Evolutionary conservation across 805 yeast species (phyloP), one percentile per base, ranked within the genome.

Genomic region (Allodekkera sacchari): DNA sequence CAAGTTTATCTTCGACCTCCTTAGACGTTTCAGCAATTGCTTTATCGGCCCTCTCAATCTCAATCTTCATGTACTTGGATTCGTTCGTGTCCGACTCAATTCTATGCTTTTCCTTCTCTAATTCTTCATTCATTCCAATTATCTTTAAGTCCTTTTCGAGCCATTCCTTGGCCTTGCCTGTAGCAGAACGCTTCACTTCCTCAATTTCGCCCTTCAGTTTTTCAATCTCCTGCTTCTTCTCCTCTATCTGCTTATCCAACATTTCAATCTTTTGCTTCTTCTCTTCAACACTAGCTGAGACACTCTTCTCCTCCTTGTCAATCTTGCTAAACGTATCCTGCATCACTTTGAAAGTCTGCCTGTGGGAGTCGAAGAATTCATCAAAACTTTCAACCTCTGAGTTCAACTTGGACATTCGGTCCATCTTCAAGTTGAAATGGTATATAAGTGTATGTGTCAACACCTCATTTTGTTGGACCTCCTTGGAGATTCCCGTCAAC

Each of bases 401-500:
- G 25, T 59, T 52, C 25, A 70, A 61, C n/a, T 53, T 35, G 5
- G 60, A 55, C 36, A 70, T 53, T 23, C 68, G 66, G 24, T 55
- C 40, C 44, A 72, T 63, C 6, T 67, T 56, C 10, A 55, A 58
- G 32, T 71, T 74, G 41, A 78, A 64, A 34, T 72, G 68, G 47
- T 72, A 69, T 20, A 80, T 64, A 35, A 77, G 52, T 32, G 69
- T 73, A 47, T 81, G 94, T 2, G 88, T 80, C 30, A 78, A 56
- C 6, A 73, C 42, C 25, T 47, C 53, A 27, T 45, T 48, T 35
- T 41, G 41, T 4, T 43, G 36, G 16, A 47, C 35, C 27, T 48
- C 50, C 27, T 44, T 52, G 9, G 54, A 47, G 5, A 61, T 58
- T 1, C 67, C 67, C 2, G 61, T 53, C n/a, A 59, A 35, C 22